phyloP scores from a whole-genome alignment of 2,329 filamentous ascomycete species.

The Pseudogymnoascus destructans region DNA sequence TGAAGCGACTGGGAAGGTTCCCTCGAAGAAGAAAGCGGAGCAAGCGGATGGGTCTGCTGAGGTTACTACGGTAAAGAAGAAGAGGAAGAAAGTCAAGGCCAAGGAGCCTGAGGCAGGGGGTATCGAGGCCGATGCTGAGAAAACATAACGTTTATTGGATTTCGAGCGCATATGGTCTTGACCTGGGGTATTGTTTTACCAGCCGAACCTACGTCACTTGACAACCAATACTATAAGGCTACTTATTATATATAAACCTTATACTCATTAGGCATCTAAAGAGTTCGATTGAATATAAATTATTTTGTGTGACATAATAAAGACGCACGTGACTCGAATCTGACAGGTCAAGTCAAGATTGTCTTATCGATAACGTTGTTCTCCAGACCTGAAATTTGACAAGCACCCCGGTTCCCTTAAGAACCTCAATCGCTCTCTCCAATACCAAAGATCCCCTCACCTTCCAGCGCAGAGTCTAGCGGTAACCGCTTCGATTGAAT shows the following conservation, averaged over 20 bases:
- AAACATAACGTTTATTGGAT: not conserved
- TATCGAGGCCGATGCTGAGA: slow-evolving; percentile 20
- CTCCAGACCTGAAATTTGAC: slow-evolving; percentile 1
- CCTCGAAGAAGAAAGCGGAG: slow-evolving; percentile 9
- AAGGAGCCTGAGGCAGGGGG: slow-evolving; percentile 20
- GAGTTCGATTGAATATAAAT: not conserved
- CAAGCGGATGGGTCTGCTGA: not conserved
- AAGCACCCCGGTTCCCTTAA: not conserved
- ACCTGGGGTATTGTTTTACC: not conserved
- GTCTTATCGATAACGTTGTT: slow-evolving; percentile 7
- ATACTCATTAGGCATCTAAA: not conserved
- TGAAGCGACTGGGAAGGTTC: slow-evolving; percentile 18
- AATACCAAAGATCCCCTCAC: not conserved
- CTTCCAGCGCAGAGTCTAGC: not conserved
- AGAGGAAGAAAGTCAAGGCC: slow-evolving; percentile 21
- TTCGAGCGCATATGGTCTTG: not conserved
- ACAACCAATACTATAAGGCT: not conserved
- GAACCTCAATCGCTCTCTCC: not conserved
- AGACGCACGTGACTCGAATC: not conserved
- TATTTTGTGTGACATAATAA: not conserved
- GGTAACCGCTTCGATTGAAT: not conserved
- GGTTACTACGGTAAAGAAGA: slow-evolving; percentile 19
- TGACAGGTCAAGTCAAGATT: not conserved
- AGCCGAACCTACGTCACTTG: not conserved
- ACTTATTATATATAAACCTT: not conserved